These are phyloP conservation scores for Diaporthe capsici DNA, from an alignment of 2,329 filamentous ascomycete species.

Conservation along the genomic window DNA sequence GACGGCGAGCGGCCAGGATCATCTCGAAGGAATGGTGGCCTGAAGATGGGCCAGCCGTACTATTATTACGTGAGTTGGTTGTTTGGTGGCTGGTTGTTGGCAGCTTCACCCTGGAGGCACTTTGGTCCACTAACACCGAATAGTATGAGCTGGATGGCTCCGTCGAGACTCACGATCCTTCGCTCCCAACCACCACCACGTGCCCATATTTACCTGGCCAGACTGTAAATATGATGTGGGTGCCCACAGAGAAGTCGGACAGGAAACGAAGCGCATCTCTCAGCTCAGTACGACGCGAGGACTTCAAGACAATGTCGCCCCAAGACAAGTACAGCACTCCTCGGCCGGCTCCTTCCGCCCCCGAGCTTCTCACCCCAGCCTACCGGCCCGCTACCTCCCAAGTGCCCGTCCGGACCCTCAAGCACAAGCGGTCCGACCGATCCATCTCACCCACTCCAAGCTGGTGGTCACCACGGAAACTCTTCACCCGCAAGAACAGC, in stretches of 20 bases:
- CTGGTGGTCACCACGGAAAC: conserved; percentile 59
- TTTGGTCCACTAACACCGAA: conserved; percentile 48
- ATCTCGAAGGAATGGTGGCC: conserved; percentile 78
- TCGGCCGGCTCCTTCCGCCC: conserved; percentile 68
- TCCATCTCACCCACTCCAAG: conserved; percentile 65
- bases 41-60: conserved; percentile 94
- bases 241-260: conserved; percentile 78
- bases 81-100: conserved; percentile 34
- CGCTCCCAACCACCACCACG: conserved; percentile 79
- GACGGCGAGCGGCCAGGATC: conserved; percentile 75
- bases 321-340: conserved; percentile 82
- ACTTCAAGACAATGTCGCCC: conserved; percentile 83
- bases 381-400: conserved; percentile 53
- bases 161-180: conserved; percentile 81
- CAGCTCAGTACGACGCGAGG: conserved; percentile 69
- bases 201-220: conserved; percentile 93
- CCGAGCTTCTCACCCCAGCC: conserved; percentile 52
- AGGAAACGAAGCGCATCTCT: conserved; percentile 76
- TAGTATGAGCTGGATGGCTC: conserved; percentile 89
- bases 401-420: conserved; percentile 45
- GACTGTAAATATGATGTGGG: conserved; percentile 84
- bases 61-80: conserved; percentile 88
- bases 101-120: conserved; percentile 27
- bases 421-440: conserved; percentile 56
- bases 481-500: conserved; percentile 62